Base-by-base conservation (phyloP, 768 basidiomycete species). In the Serendipita sp. region DNA sequence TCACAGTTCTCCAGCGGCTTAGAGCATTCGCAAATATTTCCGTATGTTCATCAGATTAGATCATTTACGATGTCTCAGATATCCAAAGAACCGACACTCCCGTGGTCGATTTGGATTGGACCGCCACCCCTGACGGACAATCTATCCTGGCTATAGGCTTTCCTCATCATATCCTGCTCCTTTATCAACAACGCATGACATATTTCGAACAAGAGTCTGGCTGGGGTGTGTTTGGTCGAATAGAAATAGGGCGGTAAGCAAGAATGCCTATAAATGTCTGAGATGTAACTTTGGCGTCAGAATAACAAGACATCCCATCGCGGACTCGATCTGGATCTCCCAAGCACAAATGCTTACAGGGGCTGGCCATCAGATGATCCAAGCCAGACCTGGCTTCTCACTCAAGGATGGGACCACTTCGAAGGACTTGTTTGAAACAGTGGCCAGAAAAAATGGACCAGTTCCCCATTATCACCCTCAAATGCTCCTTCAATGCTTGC, bases 131-230 rank as follows among this genome's bases (percentile, higher is more conserved):
- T 0, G 89, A 92, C 71, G 81, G 83, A 68, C 89, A 92, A 70
- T 95, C 92, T 5, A 90, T 95, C 63, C 81, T 95, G 44, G 92
- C 93, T 2, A 85, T 96, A 24, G 93, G 93, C 28, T 94, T 92
- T 72, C 72, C 81, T 15, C 83, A 85, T 68, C 84, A 83, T 56
- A 77, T 95, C 1, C 85, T 92, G 64, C 75, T 97, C n/a, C 76
- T 95, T n/a, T 93, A 88, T 70, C 90, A 93, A 70, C 89, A 93
- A 73, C 81, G 93, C 28, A 88, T 91, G 83, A 90, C 88, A 3
- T 95, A 97, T 73, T 91, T 92, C 46, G 88, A 89, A 68, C 81
- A 85, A 64, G 83, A 83, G 45, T 84, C 88, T 28, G 86, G 86
- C 8, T 93, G 93, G 92, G 79, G 80, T 3, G 76, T 84, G 54